Evolutionary conservation across 345 rosid genomes (phyloP).

Genomic region (Salix brachista): DNA sequence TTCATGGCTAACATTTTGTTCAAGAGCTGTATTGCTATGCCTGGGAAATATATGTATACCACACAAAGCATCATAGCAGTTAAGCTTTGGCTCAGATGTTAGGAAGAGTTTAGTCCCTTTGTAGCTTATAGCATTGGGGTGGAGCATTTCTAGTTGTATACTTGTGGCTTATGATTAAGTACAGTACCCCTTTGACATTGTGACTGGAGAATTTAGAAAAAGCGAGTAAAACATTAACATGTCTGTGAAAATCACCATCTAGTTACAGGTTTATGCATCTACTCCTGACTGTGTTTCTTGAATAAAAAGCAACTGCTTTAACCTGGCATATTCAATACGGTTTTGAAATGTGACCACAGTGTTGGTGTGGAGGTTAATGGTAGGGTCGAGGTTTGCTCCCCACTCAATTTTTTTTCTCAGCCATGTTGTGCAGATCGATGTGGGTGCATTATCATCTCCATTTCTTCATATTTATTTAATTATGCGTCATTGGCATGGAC

Average conservation of each 20-base stretch:
- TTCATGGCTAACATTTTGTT: background rate
- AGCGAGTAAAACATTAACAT: background rate
- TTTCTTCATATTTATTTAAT: background rate
- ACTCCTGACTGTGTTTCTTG: background rate
- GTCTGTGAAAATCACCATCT: background rate
- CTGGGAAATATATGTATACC: background rate
- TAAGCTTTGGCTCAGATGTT: background rate
- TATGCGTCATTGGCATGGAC: conserved; percentile 3
- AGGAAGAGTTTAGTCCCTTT: background rate
- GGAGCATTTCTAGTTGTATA: background rate
- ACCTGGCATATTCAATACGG: background rate
- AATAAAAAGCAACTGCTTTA: background rate
- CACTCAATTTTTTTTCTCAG: background rate
- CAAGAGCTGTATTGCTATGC: background rate
- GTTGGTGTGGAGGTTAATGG: background rate
- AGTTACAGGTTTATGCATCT: background rate
- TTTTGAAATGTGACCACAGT: background rate
- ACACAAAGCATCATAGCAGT: background rate
- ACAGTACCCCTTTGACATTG: background rate
- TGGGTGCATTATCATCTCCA: background rate
- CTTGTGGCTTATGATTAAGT: background rate
- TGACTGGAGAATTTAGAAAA: background rate
- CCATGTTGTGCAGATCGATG: background rate
- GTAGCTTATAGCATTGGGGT: background rate
- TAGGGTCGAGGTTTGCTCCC: background rate